Conservation (phyloP, 75 land plant genomes). For the Pinus tabuliformis region DNA sequence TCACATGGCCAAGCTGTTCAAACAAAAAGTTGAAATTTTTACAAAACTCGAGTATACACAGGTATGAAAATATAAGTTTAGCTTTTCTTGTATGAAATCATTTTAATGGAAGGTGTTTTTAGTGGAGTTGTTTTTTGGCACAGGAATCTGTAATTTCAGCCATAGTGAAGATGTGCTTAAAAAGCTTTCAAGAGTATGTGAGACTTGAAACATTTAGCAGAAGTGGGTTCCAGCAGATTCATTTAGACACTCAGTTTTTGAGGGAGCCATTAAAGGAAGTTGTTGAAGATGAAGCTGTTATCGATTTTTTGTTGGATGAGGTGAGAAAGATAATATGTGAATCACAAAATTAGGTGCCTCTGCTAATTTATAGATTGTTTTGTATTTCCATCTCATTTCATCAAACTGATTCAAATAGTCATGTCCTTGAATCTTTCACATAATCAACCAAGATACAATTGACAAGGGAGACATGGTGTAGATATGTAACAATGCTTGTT, state of each 20-base stretch:
- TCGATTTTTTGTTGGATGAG: conserved; percentile 91
- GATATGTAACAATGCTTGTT: background rate
- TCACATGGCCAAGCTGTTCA: conserved; percentile 94
- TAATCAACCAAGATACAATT: background rate
- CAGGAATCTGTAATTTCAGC: conserved; percentile 93
- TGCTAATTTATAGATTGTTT: background rate
- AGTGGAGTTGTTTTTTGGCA: conserved; percentile 2
- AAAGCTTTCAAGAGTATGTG: conserved; percentile 93
- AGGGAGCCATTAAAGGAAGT: conserved; percentile 64
- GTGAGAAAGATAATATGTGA: conserved; percentile 28
- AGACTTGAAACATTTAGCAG: conserved; percentile 90
- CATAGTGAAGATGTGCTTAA: conserved; percentile 72
- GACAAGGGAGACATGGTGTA: background rate
- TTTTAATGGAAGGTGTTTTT: background rate
- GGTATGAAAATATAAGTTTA: conserved; percentile 36
- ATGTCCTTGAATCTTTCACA: background rate
- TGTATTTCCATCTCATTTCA: background rate
- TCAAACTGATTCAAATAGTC: background rate
- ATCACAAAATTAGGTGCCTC: too few relatives aligned
- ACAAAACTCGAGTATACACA: conserved; percentile 90
- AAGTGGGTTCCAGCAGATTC: conserved; percentile 96
- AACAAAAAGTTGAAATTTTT: conserved; percentile 91
- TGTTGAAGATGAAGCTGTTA: conserved; percentile 74
- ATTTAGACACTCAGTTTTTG: conserved; percentile 84
- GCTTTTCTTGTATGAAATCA: background rate